Evolutionary conservation across 306 rosid genomes (phyloP).

Genomic region (Rosa rugosa): DNA sequence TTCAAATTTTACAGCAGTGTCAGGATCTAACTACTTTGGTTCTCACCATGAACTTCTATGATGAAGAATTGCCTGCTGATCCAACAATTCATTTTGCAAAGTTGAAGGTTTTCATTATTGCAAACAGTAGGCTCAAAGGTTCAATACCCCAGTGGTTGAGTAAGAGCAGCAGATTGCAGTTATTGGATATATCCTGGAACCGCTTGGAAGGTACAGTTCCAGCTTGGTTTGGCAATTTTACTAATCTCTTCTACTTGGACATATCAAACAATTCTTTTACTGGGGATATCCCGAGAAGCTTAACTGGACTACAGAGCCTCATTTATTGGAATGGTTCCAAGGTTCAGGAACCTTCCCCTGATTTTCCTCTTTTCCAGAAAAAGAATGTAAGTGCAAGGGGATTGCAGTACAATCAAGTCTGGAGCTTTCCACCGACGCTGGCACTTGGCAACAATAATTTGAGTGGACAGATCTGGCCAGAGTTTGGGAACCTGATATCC

Average conservation of each 20-base stretch:
- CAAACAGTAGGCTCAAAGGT: conserved; percentile 50
- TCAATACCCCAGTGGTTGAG: conserved; percentile 50
- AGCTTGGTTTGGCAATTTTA: conserved; percentile 41
- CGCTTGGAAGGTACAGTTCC: conserved; percentile 42
- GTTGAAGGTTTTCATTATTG: conserved; percentile 43
- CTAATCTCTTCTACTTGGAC: conserved; percentile 52
- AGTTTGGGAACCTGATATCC: conserved; percentile 43
- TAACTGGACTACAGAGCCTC: conserved; percentile 36
- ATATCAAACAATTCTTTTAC: conserved; percentile 54
- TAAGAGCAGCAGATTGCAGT: conserved; percentile 33
- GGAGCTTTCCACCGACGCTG: conserved; percentile 53
- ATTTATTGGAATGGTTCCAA: conserved; percentile 18
- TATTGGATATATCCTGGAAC: conserved; percentile 61
- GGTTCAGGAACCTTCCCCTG: conserved; percentile 31
- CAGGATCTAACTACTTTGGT: conserved; percentile 49
- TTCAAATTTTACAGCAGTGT: conserved; percentile 41
- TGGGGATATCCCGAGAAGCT: conserved; percentile 39
- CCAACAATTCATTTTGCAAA: conserved; percentile 31
- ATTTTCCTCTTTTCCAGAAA: conserved; percentile 47
- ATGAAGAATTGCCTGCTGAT: conserved; percentile 42
- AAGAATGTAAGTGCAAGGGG: conserved; percentile 36
- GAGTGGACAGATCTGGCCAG: conserved; percentile 48
- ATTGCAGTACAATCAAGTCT: conserved; percentile 47
- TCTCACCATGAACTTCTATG: conserved; percentile 45
- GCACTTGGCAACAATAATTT: conserved; percentile 41